Evolutionary conservation across 148 eudicot genomes (phyloP), one percentile per base, ranked within the genome.

Genomic region (Hydrangea macrophylla): DNA sequence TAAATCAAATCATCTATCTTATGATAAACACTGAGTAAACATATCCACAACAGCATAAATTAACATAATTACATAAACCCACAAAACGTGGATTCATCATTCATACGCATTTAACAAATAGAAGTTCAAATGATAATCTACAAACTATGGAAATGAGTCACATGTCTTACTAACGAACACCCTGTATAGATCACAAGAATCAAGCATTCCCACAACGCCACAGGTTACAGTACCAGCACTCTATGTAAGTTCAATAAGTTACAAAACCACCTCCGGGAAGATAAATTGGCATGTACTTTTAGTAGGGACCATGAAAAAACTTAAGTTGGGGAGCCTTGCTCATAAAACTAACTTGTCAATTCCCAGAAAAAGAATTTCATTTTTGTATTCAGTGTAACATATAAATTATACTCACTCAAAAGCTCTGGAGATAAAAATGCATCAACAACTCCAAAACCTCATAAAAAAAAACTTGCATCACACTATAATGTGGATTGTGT

Each of bases 1-100:
- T 51, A 37, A 68, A 54, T 50, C n/a, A 27, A 24, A 53, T 42
- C 50, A 65, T 56, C 58, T 39, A n/a, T 26, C 22, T 27, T 33
- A 56, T 27, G 15, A 30, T 31, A 7, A 18, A 0, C 25, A 13
- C 10, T 56, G 59, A 69, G 36, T 33, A 44, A 73, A 28, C 5
- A 18, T 53, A 28, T 48, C 0, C 20, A 33, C 32, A 22, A 60
- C 13, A 5, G 48, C 12, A 17, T 28, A 55, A 36, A 44, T n/a
- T 0, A 12, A 15, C 12, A 36, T 15, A 73, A 33, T 45, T 66
- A 20, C 27, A 74, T 22, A 15, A 35, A 51, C 24, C 26, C 26
- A 55, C 24, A 27, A 11, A 26, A 31, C 8, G 3, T 55, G 15
- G 26, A 27, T 55, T n/a, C n/a, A n/a, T n/a, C n/a, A n/a, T n/a